phyloP scores from a whole-genome alignment of 768 basidiomycete species.

The Lactarius pseudohatsudake region DNA sequence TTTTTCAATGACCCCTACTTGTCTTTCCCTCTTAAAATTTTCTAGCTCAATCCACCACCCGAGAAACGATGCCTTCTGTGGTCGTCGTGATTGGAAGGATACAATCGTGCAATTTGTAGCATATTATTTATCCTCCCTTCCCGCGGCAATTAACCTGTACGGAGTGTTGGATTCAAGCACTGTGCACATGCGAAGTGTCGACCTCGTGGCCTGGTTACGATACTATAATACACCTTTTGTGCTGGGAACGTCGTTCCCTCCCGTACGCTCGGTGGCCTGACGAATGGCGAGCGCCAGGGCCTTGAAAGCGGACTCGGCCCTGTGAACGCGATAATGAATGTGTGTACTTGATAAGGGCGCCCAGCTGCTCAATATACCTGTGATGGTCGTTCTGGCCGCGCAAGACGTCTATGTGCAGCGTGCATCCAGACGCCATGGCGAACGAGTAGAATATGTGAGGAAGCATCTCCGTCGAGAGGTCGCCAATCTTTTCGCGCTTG shows the following conservation, averaged over 20 bases:
- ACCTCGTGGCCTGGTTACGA: neutral
- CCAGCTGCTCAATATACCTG: conserved; percentile 52
- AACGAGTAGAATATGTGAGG: conserved; percentile 98
- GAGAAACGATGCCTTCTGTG: conserved; percentile 83
- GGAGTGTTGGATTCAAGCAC: neutral
- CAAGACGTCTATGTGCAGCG: conserved; percentile 91
- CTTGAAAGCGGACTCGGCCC: conserved; percentile 98
- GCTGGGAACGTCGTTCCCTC: conserved; percentile 87
- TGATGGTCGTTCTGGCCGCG: conserved; percentile 98
- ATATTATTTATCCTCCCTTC: conserved; percentile 10
- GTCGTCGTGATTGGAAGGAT: conserved; percentile 33
- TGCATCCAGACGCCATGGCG: conserved; percentile 92
- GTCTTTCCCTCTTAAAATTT: conserved; percentile 12
- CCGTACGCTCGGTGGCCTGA: conserved; percentile 90
- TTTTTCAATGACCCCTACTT: neutral
- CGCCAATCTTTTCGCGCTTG: conserved; percentile 89
- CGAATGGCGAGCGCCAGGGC: conserved; percentile 93
- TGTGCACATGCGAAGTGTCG: neutral
- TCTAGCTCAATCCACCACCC: conserved; percentile 76
- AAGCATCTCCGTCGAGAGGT: conserved; percentile 96
- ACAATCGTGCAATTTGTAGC: neutral
- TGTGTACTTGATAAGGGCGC: neutral
- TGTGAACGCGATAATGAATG: conserved; percentile 36
- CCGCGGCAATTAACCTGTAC: neutral
- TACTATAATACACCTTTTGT: conserved; percentile 91